A percentile compares a stretch with the other conserved stretches of the same genome.
phyloP scores from a whole-genome alignment of 768 basidiomycete species.

The Neoboletus subvelutipes region DNA sequence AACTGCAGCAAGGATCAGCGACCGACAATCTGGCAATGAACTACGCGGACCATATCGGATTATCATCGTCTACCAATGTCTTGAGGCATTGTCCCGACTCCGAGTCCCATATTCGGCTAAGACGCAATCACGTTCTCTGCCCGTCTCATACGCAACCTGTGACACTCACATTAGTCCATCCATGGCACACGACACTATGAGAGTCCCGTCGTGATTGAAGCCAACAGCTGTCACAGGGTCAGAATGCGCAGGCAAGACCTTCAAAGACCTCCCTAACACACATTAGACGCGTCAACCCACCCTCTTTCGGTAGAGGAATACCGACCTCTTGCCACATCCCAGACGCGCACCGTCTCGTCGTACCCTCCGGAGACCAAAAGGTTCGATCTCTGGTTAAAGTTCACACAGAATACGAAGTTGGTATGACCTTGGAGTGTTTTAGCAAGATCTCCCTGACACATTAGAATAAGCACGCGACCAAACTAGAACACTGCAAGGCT shows the following conservation, averaged over 20 bases:
- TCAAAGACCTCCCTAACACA: constrained; percentile 70
- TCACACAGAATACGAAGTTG: constrained; percentile 91
- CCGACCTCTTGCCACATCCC: constrained; percentile 89
- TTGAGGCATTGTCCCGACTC: constrained; percentile 97
- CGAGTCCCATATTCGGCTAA: constrained; percentile 95
- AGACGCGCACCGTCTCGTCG: constrained; percentile 95
- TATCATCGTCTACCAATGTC: constrained; percentile 94
- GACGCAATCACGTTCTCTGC: constrained; percentile 1
- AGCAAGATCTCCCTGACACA: constrained; percentile 50
- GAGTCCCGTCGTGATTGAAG: constrained; percentile 93
- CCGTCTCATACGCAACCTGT: neutral
- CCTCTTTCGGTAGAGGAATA: neutral
- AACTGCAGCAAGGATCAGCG: constrained; percentile 43
- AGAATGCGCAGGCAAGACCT: constrained; percentile 91
- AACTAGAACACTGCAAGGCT: constrained; percentile 11
- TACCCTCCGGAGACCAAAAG: constrained; percentile 91
- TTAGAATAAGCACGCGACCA: neutral
- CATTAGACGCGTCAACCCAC: constrained; percentile 1
- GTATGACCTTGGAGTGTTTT: constrained; percentile 83
- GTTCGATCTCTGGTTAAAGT: constrained; percentile 88
- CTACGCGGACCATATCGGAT: constrained; percentile 75
- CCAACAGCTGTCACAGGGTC: constrained; percentile 94
- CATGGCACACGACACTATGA: constrained; percentile 93
- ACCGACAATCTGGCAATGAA: constrained; percentile 1
- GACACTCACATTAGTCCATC: constrained; percentile 88